Evolutionary conservation across 163 green algal genomes (phyloP), one percentile per base, ranked within the genome.

Genomic region (Coccomyxa subellipsoidea): DNA sequence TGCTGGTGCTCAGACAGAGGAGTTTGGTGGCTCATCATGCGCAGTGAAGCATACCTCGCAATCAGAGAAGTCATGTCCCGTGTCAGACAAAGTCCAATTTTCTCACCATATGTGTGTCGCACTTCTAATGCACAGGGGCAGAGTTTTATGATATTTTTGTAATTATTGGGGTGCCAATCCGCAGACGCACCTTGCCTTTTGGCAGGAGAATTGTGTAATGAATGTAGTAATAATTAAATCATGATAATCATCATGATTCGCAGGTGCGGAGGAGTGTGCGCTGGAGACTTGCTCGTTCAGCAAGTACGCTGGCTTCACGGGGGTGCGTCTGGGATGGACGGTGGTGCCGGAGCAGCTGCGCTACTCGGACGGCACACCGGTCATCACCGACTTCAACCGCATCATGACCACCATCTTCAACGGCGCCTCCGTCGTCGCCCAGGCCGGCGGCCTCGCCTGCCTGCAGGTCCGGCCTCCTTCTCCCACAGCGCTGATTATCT

Each of bases 301-400:
- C 91, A 99, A 99, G 93, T 99, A 99, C 81, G 96, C 96, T 4
- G 97, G 96, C 78, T 99, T 99, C 92, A 99, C 96, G 9, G 96
- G 97, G 53, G 93, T 99, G 80, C 92, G 97, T 34, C 90, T 99
- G 18, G 97, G 97, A n/a, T 99, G 97, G 97, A 99, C 97, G 0
- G 96, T 99, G 29, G 94, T 99, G 70, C 97, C 97, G 38, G 92
- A 98, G 84, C 89, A 90, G 71, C 91, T 98, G 78, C 80, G 84
- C 37, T 93, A 89, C 72, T 87, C 90, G 10, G 93, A 94, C 81
- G 90, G 92, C 47, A 82, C n/a, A 75, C 81, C 85, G 7, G 92
- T 95, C 27, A 92, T 93, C 79, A 89, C 85, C 12, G 97, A 99
- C 92, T 99, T 94, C 87, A 99, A 97, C 89, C 92, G 97, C 72